Evolutionary conservation across 169 alveolate species (phyloP).

Genomic region (Theileria equi): DNA sequence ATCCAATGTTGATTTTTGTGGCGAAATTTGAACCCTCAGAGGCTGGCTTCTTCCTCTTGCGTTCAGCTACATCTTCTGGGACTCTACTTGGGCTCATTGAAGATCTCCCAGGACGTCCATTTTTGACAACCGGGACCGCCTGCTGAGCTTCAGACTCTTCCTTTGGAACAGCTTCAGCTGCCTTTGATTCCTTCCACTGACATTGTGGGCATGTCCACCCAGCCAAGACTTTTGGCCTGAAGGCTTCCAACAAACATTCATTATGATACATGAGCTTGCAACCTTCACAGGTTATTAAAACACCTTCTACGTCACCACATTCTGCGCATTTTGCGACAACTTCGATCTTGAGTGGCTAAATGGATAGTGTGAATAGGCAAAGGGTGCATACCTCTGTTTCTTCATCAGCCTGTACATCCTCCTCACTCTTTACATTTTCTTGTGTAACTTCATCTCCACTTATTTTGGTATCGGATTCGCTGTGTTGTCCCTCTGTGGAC

Average conservation of each 20-base stretch:
- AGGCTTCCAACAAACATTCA: slow-evolving; percentile 44
- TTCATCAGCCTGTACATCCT: too few relatives aligned
- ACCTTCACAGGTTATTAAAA: slow-evolving; percentile 17
- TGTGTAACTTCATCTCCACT: too few relatives aligned
- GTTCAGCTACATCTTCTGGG: slow-evolving; percentile 5
- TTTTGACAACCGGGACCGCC: too few relatives aligned
- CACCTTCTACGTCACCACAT: slow-evolving; percentile 11
- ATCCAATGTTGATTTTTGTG: slow-evolving; percentile 77
- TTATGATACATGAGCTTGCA: slow-evolving; percentile 38
- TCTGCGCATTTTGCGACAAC: slow-evolving; percentile 15
- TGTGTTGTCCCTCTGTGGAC: too few relatives aligned
- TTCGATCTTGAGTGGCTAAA: background rate
- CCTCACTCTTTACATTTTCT: too few relatives aligned
- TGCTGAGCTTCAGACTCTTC: too few relatives aligned
- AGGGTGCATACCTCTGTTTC: too few relatives aligned
- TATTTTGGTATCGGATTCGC: too few relatives aligned
- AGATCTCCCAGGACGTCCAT: too few relatives aligned
- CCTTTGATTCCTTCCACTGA: slow-evolving; percentile 32
- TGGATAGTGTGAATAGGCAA: too few relatives aligned
- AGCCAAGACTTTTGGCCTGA: slow-evolving; percentile 16
- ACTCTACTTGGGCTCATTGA: background rate
- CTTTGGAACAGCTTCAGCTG: too few relatives aligned
- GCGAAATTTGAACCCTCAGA: slow-evolving; percentile 77
- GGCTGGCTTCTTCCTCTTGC: slow-evolving; percentile 72
- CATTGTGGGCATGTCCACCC: slow-evolving; percentile 51